Evolutionary conservation across 768 basidiomycete genomes (phyloP).

Genomic region (Pleurotus djamor): DNA sequence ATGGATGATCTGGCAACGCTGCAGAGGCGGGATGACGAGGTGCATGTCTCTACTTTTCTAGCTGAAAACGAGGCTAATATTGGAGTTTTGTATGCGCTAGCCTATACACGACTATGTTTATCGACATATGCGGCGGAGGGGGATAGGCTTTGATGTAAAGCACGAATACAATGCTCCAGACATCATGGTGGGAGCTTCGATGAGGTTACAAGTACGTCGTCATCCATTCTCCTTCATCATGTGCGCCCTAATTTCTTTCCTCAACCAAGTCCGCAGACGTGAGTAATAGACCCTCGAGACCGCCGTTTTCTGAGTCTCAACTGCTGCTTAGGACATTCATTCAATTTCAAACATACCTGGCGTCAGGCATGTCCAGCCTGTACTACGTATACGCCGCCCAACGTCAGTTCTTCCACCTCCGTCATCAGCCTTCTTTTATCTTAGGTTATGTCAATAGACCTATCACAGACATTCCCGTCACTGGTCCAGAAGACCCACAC

Average conservation of each 20-base stretch:
- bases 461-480: slow-evolving; percentile 35
- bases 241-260: background rate
- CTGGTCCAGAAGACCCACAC: slow-evolving; percentile 35
- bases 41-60: background rate
- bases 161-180: slow-evolving; percentile 50
- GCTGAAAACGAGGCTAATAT: background rate
- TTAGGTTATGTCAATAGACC: slow-evolving; percentile 27
- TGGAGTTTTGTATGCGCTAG: background rate
- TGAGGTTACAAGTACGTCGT: slow-evolving; percentile 43
- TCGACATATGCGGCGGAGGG: slow-evolving; percentile 36
- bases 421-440: too few relatives aligned
- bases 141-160: slow-evolving; percentile 40
- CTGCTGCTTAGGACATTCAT: background rate
- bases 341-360: slow-evolving; percentile 40
- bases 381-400: slow-evolving; percentile 37
- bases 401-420: background rate
- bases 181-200: slow-evolving; percentile 57
- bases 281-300: background rate
- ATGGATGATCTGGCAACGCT: background rate
- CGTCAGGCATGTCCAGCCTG: slow-evolving; percentile 56
- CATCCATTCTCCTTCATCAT: background rate
- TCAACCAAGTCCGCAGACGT: background rate
- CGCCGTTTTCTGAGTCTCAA: background rate
- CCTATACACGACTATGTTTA: slow-evolving; percentile 45
- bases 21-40: background rate